Base-by-base conservation (phyloP, 2,329 filamentous ascomycete species). In the Cryphonectria parasitica region DNA sequence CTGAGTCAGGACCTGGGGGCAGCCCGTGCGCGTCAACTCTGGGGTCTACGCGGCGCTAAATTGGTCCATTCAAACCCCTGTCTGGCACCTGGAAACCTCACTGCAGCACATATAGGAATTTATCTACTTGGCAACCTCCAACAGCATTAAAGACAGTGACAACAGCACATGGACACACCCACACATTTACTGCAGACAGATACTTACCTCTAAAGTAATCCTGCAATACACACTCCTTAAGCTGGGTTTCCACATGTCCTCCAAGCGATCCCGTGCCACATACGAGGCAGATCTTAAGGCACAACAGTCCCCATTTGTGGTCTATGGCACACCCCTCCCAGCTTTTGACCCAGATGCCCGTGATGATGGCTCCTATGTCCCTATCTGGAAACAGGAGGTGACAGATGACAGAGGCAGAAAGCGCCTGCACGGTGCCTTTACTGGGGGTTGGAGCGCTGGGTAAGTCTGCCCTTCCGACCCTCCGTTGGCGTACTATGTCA, bases 331-430 rank as follows among this genome's bases (percentile, higher is more conserved):
- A 2, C 91, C 95, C 11, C 86, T 99, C 22, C 94, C 94, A 0
- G 89, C 92, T 3, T 83, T 89, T 72, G 93, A 97, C 77, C 86
- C 91, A 64, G 88, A 93, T 28, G 86, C 88, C 52, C 91, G 94
- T 76, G 95, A 98, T 80, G 93, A 98, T 83, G 95, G 95, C 73
- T 94, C 93, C 56, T 98, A 95, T 78, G 89, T 97, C 22, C 96
- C 96, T 0, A 82, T 97, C n/a, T 98, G 96, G 94, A 97, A 98
- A 83, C 96, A 99, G 84, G 95, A 98, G 79, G 95, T 97, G 79
- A 92, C 92, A 71, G 96, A 99, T 81, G 96, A 98, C 78, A 90
- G 90, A 74, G 96, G 96, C 22, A 87, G 95, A 75, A 95, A 97
- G 81, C 89, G 96, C 68, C 86, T 99, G 3, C 96, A 99, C 81